Evolutionary conservation across 768 basidiomycete genomes (phyloP).

Genomic region (Suillus brevipes): DNA sequence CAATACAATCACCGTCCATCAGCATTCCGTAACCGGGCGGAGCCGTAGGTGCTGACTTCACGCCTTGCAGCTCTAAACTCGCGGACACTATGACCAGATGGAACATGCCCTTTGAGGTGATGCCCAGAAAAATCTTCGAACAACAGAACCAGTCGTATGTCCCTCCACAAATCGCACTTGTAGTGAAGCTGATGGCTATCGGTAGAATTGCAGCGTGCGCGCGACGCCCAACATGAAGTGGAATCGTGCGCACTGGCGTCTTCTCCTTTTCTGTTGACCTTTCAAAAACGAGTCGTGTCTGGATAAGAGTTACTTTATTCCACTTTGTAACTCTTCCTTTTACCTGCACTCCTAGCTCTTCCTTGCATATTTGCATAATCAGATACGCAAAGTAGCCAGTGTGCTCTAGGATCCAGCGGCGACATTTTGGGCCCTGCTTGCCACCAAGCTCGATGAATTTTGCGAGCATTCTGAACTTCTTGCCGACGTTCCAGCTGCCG

Average conservation of each 20-base stretch:
- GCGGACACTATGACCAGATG: slow-evolving; percentile 18
- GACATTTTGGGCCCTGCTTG: slow-evolving; percentile 22
- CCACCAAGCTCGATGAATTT: slow-evolving; percentile 28
- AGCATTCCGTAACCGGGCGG: slow-evolving; percentile 33
- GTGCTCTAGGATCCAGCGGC: slow-evolving; percentile 24
- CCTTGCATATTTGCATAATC: slow-evolving; percentile 20
- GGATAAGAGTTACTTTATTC: slow-evolving; percentile 19
- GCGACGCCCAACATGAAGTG: neutral
- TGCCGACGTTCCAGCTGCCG: slow-evolving; percentile 31
- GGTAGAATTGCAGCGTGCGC: slow-evolving; percentile 9
- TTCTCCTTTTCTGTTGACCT: neutral
- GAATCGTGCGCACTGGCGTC: neutral
- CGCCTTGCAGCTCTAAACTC: neutral
- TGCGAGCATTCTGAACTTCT: slow-evolving; percentile 27
- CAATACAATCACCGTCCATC: slow-evolving; percentile 9
- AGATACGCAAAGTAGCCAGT: slow-evolving; percentile 33
- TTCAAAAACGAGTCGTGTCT: neutral
- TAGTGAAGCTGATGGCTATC: slow-evolving; percentile 13
- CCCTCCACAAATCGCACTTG: slow-evolving; percentile 15
- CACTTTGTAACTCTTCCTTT: slow-evolving; percentile 18
- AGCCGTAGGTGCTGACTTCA: slow-evolving; percentile 21
- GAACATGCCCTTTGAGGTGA: slow-evolving; percentile 21
- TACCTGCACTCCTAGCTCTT: neutral
- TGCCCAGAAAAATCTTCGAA: slow-evolving; percentile 21
- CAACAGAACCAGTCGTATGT: slow-evolving; percentile 22